Base-by-base conservation (phyloP, 2,329 filamentous ascomycete species). In the Xylariaceae sp. region DNA sequence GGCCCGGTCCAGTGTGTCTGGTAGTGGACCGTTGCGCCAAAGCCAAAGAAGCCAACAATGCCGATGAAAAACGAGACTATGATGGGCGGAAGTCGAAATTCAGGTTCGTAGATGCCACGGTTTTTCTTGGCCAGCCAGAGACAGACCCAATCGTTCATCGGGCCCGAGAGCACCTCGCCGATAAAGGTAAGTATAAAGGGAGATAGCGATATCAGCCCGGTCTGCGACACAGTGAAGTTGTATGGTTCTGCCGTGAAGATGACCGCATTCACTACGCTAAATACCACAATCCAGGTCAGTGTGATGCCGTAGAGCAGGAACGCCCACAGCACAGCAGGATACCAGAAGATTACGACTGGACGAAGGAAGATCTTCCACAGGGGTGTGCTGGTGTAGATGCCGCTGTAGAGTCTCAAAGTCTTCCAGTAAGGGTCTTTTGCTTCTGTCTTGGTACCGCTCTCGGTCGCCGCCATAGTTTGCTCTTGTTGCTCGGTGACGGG, bases 71-170 rank as follows among this genome's bases (percentile, higher is more conserved):
- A 56, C 1, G 68, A 64, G 4, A 70, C 56, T 19, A 64, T 41
- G 45, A 72, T 64, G 2, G 69, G 61, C 11, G 64, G 64, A 26
- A 58, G 41, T 24, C 73, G 66, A 49, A 75, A 76, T 50, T 77
- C 73, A 4, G 73, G 74, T 51, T 77, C 73, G 54, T 76, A 77
- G 36, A 74, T 60, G n/a, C 73, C 73, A 16, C 59, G 60, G 52
- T 76, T 77, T 45, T 62, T 66, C 52, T 66, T 68, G 3, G 72
- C 67, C 41, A 73, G 64, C 55, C 61, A 69, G 16, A 73, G 45
- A 42, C 60, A 64, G 24, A 69, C 52, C 55, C 60, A 68, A 53
- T 73, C 72, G 49, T 67, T 72, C 35, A 74, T 48, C 1, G 69
- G 70, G 1, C 71, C 72, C 1, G 64, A 63, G 3, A 71, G 49